Base-by-base conservation (phyloP, 1,284 basidiomycete species). In the Naganishia albida region DNA sequence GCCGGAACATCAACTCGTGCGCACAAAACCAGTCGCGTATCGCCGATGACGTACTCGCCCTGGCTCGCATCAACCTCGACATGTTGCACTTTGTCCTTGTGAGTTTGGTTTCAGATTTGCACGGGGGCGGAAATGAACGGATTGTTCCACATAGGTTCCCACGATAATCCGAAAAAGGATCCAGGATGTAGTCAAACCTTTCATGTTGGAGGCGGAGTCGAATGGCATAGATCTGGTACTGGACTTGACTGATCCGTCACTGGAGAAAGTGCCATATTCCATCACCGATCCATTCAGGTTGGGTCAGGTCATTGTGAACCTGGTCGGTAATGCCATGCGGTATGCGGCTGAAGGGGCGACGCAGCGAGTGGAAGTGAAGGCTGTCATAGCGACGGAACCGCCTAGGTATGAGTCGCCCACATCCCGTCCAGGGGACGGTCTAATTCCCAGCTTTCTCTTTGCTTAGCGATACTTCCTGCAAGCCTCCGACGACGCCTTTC, bases 21-120 rank as follows among this genome's bases (percentile, higher is more conserved):
- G 65, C 55, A 2, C 65, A 66, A 39, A 49, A 46, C 28, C 65
- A 66, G 30, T 50, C 65, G 23, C 28, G 79, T 42, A 81, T 82
- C 57, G 76, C 77, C 42, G 80, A 81, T 64, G 81, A 82, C 65
- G 78, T 81, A 4, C 72, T 81, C 10, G 80, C 80, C 13, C 69
- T 82, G 18, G 80, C 80, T 7, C 71, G 79, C 40, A 78, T 82
- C 54, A 79, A 81, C 64, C 73, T 81, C 12, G 75, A 77, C 65
- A 73, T 75, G 71, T 64, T 77, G 23, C 65, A 66, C n/a, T 66
- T 66, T 25, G 44, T 53, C 6, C 44, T 56, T 43, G 64, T 65
- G 25, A 59, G 63, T 65, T 2, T 23, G 28, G 16, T 44, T 10
- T 8, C 15, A 6, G 3, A 38, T 34, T 48, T n/a, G 23, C 10